Percentiles rank a stretch among this genome's conserved stretches.
Conservation (phyloP, 2,329 filamentous ascomycete species). For the Claviceps maximensis region DNA sequence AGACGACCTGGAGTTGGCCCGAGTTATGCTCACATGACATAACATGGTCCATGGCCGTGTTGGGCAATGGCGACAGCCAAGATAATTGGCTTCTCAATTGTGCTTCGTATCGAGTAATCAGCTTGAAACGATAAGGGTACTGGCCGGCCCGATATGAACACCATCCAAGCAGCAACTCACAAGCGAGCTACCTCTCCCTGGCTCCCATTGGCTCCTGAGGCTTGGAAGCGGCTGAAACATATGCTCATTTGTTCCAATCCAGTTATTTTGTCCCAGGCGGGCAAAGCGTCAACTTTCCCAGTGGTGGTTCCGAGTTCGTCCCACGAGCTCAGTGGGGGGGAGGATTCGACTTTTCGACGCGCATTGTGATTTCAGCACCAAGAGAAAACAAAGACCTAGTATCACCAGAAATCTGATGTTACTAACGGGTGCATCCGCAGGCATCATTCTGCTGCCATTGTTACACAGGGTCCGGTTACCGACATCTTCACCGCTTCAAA, state of each 20-base stretch:
- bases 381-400: neutral
- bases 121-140: constrained; percentile 9
- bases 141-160: constrained; percentile 10
- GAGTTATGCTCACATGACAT: constrained; percentile 38
- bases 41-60: constrained; percentile 43
- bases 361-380: neutral
- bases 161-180: neutral
- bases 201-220: too few species aligned
- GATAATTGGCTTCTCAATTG: constrained; percentile 34
- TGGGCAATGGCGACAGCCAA: constrained; percentile 33
- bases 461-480: constrained; percentile 5
- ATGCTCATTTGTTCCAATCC: neutral
- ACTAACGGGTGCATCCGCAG: constrained; percentile 1
- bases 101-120: constrained; percentile 15
- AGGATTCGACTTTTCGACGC: too few species aligned
- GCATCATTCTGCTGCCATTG: neutral
- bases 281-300: too few species aligned
- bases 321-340: too few species aligned
- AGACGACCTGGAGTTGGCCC: constrained; percentile 48
- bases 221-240: neutral
- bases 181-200: neutral
- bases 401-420: neutral
- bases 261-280: too few species aligned
- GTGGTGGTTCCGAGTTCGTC: too few species aligned
- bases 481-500: constrained; percentile 5